Percentiles rank a stretch among this genome's conserved stretches.
Evolutionary conservation across 2,329 filamentous ascomycete genomes (phyloP).

Genomic region (Elsinoe perseae): DNA sequence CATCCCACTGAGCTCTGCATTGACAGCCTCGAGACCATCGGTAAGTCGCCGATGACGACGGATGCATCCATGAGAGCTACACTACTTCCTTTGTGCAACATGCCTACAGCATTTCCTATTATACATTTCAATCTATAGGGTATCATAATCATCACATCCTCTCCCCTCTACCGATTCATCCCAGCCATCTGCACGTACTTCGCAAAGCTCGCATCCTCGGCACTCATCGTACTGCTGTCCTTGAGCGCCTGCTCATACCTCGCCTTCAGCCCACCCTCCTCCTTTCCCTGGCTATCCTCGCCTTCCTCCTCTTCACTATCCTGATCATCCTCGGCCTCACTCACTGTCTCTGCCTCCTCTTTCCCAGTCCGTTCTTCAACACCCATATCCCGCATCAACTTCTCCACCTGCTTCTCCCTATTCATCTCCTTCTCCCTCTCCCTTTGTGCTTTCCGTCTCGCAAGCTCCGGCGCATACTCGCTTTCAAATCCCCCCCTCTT

Average conservation of each 20-base stretch:
- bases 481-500: slow-evolving; percentile 82
- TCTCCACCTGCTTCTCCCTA: slow-evolving; percentile 74
- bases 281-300: slow-evolving; percentile 51
- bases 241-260: slow-evolving; percentile 70
- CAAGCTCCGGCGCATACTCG: slow-evolving; percentile 88
- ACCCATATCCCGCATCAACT: slow-evolving; percentile 90
- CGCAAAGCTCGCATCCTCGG: slow-evolving; percentile 24
- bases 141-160: slow-evolving; percentile 11
- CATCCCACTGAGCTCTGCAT: too few species aligned
- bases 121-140: slow-evolving; percentile 12
- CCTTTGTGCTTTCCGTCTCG: slow-evolving; percentile 65
- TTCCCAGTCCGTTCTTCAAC: slow-evolving; percentile 39
- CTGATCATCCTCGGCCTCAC: slow-evolving; percentile 45
- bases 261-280: slow-evolving; percentile 52
- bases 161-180: slow-evolving; percentile 16
- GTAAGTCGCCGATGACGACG: too few species aligned
- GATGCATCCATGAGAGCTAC: too few species aligned
- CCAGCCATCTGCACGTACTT: slow-evolving; percentile 21
- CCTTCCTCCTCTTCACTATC: slow-evolving; percentile 46
- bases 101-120: background rate
- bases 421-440: slow-evolving; percentile 64
- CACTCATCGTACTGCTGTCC: slow-evolving; percentile 37
- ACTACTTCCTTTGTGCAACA: background rate
- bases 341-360: slow-evolving; percentile 40
- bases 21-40: too few species aligned